Evolutionary conservation across 2,329 filamentous ascomycete species (phyloP), one percentile per base, ranked within the genome.

Genomic region (Taxawa tesnikishii): DNA sequence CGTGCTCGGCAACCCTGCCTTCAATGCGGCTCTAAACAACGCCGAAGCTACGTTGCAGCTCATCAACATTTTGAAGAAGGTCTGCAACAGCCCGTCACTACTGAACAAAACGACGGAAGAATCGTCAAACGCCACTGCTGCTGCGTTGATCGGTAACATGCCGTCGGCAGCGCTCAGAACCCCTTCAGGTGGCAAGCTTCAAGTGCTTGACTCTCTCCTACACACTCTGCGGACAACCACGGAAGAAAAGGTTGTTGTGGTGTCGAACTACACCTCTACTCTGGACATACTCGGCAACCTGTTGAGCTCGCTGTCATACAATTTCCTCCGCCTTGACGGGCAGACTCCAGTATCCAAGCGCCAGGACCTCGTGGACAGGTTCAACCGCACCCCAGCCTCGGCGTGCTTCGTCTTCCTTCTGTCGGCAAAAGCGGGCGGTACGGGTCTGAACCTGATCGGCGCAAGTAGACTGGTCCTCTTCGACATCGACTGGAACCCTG

Each of bases 401-500:
- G 56, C 63, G 5, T 68, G 60, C 29, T 82, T 83, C 44, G 75
- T 77, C 1, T 82, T 83, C 44, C 60, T 83, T 3, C 67, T 83
- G 0, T 83, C 78, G 11, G 77, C 79, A 2, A 83, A 82, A 52
- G 73, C 76, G 25, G 79, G 79, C 4, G 79, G 79, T 3, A 67
- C 72, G 1, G 79, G 79, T 2, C 60, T 83, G 28, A 83, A 83
- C 44, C 63, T 83, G 4, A 75, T 79, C 30, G 79, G 79, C 7
- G 79, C 77, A 4, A 79, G 73, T 18, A 68, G 79, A 14, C 66
- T 83, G 2, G 60, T 83, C 4, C 68, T 83, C 1, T 83, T 80
- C 43, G 79, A 83, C 43, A 70, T 79, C 6, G 79, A 83, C 53
- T 83, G 79, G 79, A 83, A 83, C 44, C 79, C 79, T 2, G 75